A percentile compares a stretch with the other conserved stretches of the same genome.
phyloP scores from a whole-genome alignment of 495 filamentous ascomycete genomes.

The Podospora appendiculata region DNA sequence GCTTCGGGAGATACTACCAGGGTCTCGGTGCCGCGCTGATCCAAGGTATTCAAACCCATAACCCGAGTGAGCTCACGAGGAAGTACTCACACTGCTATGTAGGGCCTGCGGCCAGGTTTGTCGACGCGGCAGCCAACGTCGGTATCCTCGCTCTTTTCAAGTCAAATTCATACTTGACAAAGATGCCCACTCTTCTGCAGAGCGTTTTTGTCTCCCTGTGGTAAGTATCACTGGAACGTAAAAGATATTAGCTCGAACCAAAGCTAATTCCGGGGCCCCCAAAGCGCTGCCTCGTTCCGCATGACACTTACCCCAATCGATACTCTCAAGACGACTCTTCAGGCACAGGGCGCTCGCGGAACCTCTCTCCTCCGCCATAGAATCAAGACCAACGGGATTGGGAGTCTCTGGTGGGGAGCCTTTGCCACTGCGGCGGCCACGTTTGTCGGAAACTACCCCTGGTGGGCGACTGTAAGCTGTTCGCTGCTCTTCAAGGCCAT shows the following conservation, averaged over 20 bases:
- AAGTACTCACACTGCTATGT: too few relatives aligned
- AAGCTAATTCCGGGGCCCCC: neutral
- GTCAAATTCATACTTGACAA: conserved; percentile 24
- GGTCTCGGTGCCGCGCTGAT: conserved; percentile 25
- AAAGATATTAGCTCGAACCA: neutral
- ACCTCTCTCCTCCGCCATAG: conserved; percentile 22
- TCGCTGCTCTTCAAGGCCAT: too few relatives aligned
- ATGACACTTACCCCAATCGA: conserved; percentile 28
- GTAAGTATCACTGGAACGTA: neutral
- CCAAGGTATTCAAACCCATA: conserved; percentile 12
- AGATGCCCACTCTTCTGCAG: conserved; percentile 19
- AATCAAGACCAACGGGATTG: conserved; percentile 24
- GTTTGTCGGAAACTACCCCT: conserved; percentile 27
- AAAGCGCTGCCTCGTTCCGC: conserved; percentile 20
- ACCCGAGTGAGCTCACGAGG: too few relatives aligned
- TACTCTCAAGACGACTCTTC: conserved; percentile 27
- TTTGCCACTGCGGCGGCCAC: conserved; percentile 26
- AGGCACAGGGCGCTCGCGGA: conserved; percentile 20
- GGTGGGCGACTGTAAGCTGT: conserved; percentile 23
- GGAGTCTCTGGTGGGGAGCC: conserved; percentile 28
- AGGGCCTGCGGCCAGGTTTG: conserved; percentile 27
- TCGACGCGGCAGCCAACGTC: conserved; percentile 29
- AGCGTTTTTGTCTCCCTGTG: conserved; percentile 26
- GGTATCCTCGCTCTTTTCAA: conserved; percentile 25
- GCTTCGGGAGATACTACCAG: conserved; percentile 22